A percentile compares a stretch with the other conserved stretches of the same genome.
phyloP scores from a whole-genome alignment of 108 stramenopile species.

The Epipyxis sp. region DNA sequence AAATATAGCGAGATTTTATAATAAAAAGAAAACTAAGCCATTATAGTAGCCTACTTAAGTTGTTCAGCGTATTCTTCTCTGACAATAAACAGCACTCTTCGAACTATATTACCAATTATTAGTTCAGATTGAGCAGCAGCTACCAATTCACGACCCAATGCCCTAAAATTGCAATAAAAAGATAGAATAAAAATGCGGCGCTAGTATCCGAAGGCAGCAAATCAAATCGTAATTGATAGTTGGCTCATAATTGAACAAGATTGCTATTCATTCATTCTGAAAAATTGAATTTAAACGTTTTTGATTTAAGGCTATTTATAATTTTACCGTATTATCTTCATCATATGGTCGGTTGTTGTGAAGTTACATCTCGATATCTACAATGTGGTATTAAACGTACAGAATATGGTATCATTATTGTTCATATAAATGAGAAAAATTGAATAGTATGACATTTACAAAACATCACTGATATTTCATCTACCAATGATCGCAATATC shows the following conservation, averaged over 20 bases:
- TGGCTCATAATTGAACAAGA: too few species aligned
- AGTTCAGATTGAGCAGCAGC: conserved; percentile 13
- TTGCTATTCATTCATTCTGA: too few species aligned
- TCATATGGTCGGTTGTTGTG: conserved; percentile 15
- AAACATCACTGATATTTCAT: background rate
- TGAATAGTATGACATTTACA: too few species aligned
- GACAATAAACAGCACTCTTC: conserved; percentile 34
- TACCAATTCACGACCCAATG: background rate
- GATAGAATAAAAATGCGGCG: too few species aligned
- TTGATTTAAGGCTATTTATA: background rate
- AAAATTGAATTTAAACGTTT: background rate
- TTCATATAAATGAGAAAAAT: background rate
- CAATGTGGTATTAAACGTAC: too few species aligned
- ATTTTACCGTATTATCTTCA: background rate
- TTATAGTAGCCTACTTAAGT: too few species aligned
- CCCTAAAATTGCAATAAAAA: too few species aligned
- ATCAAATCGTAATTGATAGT: too few species aligned
- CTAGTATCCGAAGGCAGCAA: too few species aligned
- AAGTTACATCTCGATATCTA: conserved; percentile 4
- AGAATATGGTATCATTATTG: background rate
- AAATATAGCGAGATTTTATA: too few species aligned
- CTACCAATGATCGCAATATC: conserved; percentile 20
- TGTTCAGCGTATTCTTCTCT: conserved; percentile 31
- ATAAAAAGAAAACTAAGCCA: too few species aligned
- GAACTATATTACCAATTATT: conserved; percentile 34